Evolutionary conservation across 148 eudicot genomes (phyloP).

Genomic region (Arctostaphylos glauca): DNA sequence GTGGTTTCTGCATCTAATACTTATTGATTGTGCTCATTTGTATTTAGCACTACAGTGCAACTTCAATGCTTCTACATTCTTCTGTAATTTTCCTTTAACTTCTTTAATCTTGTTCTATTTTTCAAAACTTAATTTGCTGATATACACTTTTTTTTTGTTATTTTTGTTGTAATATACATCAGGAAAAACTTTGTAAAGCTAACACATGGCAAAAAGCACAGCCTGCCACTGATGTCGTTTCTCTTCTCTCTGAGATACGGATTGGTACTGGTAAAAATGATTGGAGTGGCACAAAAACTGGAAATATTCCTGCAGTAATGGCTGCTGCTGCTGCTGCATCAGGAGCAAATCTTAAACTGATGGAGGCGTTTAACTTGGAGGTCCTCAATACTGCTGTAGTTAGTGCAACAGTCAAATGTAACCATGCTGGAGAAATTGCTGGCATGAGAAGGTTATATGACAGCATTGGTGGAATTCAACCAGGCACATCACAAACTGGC

Average conservation of each 20-base stretch:
- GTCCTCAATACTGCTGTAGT: slow-evolving; percentile 93
- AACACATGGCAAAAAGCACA: slow-evolving; percentile 75
- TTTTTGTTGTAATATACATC: slow-evolving; percentile 21
- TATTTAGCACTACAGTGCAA: background rate
- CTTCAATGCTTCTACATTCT: slow-evolving; percentile 8
- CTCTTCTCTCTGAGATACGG: slow-evolving; percentile 88
- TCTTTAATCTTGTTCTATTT: background rate
- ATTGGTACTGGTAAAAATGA: slow-evolving; percentile 96
- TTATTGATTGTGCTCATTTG: background rate
- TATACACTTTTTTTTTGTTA: background rate
- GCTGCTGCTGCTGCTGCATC: slow-evolving; percentile 99
- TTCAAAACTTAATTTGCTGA: background rate
- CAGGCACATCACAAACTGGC: slow-evolving; percentile 43
- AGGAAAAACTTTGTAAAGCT: slow-evolving; percentile 97
- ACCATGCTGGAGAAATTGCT: slow-evolving; percentile 98
- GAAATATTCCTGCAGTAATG: slow-evolving; percentile 98
- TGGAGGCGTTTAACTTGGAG: slow-evolving; percentile 89
- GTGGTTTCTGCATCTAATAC: background rate
- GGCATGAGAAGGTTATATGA: slow-evolving; percentile 94
- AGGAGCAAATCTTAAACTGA: slow-evolving; percentile 75
- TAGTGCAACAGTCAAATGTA: slow-evolving; percentile 89
- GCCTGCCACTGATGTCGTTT: slow-evolving; percentile 90
- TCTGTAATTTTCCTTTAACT: background rate
- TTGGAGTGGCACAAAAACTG: slow-evolving; percentile 83
- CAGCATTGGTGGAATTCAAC: slow-evolving; percentile 80